These are phyloP conservation scores for Colletotrichum orbiculare DNA, from an alignment of 2,329 filamentous ascomycete species.

Conservation along the genomic window DNA sequence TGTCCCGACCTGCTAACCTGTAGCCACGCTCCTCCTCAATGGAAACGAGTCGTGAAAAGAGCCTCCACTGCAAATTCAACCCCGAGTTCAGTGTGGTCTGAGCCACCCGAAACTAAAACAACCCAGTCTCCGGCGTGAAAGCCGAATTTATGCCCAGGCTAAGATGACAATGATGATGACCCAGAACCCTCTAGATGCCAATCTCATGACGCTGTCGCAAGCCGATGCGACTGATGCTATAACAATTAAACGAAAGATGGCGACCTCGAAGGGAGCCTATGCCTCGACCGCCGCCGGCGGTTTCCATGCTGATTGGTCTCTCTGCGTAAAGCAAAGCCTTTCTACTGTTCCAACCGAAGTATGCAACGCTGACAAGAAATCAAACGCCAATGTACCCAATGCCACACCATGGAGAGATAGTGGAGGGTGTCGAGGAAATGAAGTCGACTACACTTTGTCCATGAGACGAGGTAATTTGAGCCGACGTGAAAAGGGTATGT, in stretches of 20 bases:
- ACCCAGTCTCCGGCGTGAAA: slow-evolving; percentile 13
- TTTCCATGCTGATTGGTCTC: slow-evolving; percentile 21
- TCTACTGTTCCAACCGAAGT: slow-evolving; percentile 30
- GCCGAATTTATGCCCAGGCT: not conserved
- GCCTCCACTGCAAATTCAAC: slow-evolving; percentile 31
- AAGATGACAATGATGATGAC: slow-evolving; percentile 27
- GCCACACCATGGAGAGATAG: slow-evolving; percentile 27
- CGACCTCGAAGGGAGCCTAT: slow-evolving; percentile 9
- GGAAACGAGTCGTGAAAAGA: slow-evolving; percentile 24
- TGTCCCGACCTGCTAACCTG: slow-evolving; percentile 33
- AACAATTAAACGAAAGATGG: slow-evolving; percentile 34
- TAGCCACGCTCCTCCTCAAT: slow-evolving; percentile 33
- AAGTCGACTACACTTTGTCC: slow-evolving; percentile 17
- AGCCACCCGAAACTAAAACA: slow-evolving; percentile 10
- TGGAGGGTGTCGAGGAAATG: slow-evolving; percentile 16
- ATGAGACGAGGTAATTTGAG: not conserved
- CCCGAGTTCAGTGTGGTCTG: slow-evolving; percentile 4
- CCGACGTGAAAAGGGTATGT: slow-evolving; percentile 34
- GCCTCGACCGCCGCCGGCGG: slow-evolving; percentile 7
- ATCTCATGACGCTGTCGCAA: slow-evolving; percentile 29
- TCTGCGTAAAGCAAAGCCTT: slow-evolving; percentile 23
- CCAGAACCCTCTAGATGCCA: slow-evolving; percentile 33
- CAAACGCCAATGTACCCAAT: slow-evolving; percentile 35
- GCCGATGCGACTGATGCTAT: slow-evolving; percentile 30
- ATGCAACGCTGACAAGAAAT: slow-evolving; percentile 34